Evolutionary conservation across 208 protist genomes (phyloP), one percentile per base, ranked within the genome.

Genomic region (Zelonia costaricensis): DNA sequence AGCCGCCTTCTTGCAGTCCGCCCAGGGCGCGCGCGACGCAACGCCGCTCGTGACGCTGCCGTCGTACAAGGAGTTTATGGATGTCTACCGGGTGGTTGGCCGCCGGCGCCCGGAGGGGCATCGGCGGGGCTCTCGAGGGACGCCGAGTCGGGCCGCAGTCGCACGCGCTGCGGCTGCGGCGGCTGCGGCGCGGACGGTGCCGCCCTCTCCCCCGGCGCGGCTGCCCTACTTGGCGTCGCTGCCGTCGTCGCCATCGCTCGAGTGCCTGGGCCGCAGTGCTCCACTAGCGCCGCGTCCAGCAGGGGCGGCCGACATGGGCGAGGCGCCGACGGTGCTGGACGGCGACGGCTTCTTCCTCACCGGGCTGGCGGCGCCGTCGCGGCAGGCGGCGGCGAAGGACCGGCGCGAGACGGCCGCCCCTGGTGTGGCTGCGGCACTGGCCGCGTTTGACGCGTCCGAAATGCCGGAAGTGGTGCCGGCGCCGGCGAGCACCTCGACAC

Each of bases 11-110:
- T 58, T 57, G 27, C 33, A 35, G 6, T 23, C 58, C 7, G 22
- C 46, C 18, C n/a, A 40, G 16, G 30, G 20, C 28, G 54, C 43
- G 28, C 49, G 64, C 22, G 69, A 54, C 42, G 40, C 23, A 6
- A 35, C 20, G 22, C 43, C 49, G 18, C 78, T 91, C 52, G 86
- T 95, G 16, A 93, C 89, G n/a, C 68, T 95, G 42, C 89, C 89
- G 2, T 74, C 81, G 4, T 83, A 93, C 62, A 74, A 69, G 23
- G 89, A 95, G 70, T 95, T 93, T 62, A 95, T 95, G 89, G 82
- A 95, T 40, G 82, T 95, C 42, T 91, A 92, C 55, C 81, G 80
- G 52, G 66, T 92, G 36, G 46, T 62, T 6, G 45, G 64, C 1
- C 57, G 40, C 16, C 39, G 54, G 30, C 45, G 63, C 35, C 12